These are phyloP conservation scores for Solanum neorickii DNA, from an alignment of 257 asterid genomes.

Conservation along the genomic window DNA sequence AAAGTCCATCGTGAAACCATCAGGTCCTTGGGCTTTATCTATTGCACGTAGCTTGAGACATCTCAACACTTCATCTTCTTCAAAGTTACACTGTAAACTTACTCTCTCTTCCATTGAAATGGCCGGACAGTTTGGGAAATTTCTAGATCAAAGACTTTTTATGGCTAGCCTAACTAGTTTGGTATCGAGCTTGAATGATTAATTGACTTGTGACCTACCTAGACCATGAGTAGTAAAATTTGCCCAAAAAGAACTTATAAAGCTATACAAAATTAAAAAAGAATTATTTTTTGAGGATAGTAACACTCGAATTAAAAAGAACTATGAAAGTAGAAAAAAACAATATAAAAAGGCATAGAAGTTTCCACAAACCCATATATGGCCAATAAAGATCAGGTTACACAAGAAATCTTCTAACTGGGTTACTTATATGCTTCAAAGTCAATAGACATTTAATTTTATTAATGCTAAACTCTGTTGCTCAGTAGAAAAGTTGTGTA, in stretches of 20 bases:
- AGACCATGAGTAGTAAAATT: not conserved
- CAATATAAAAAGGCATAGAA: not conserved
- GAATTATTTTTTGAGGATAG: too few species aligned
- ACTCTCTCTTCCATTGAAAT: too few species aligned
- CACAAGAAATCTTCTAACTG: not conserved
- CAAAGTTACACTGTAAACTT: too few species aligned
- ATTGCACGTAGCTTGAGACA: too few species aligned
- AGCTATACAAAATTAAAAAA: not conserved
- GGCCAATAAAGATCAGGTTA: not conserved
- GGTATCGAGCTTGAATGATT: not conserved
- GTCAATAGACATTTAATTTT: not conserved
- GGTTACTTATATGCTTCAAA: not conserved
- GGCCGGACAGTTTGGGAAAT: too few species aligned
- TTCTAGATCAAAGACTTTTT: not conserved
- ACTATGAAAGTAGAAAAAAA: not conserved
- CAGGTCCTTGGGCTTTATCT: too few species aligned
- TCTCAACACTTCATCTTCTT: too few species aligned
- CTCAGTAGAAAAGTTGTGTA: not conserved
- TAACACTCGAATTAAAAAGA: not conserved
- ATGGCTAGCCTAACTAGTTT: not conserved
- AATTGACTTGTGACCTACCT: not conserved
- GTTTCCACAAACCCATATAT: not conserved
- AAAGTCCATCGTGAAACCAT: too few species aligned
- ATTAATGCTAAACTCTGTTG: not conserved
- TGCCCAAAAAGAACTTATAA: not conserved